Conservation (phyloP, 1,284 basidiomycete genomes). For the Austroboletus novae-zelandiae region DNA sequence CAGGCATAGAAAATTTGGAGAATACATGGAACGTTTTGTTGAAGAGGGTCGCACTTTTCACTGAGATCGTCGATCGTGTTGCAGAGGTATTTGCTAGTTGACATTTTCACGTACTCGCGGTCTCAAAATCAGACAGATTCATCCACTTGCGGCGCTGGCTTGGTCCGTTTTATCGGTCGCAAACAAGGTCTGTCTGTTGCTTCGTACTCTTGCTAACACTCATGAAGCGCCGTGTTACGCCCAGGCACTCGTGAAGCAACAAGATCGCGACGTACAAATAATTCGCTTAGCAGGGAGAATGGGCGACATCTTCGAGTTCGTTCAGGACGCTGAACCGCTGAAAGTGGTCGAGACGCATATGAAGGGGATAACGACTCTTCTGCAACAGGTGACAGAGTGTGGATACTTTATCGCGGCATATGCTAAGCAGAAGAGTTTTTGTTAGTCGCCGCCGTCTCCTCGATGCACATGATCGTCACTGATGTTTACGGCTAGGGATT, state of each 20-base stretch:
- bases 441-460: neutral
- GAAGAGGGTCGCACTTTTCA: too few species aligned
- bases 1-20: too few species aligned
- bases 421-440: neutral
- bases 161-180: conserved; percentile 3
- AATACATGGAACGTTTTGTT: too few species aligned
- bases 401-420: conserved; percentile 3
- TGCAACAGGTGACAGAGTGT: conserved; percentile 5
- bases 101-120: neutral
- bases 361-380: neutral
- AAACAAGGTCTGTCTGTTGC: conserved; percentile 1
- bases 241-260: neutral
- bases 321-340: neutral
- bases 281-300: neutral
- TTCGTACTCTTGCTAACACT: neutral
- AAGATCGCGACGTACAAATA: neutral
- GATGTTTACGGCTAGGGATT: neutral
- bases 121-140: conserved; percentile 1
- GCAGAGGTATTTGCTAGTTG: neutral
- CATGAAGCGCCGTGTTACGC: too few species aligned
- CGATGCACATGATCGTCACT: neutral
- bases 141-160: conserved; percentile 2
- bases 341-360: neutral
- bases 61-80: neutral
- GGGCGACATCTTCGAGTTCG: neutral